Base-by-base conservation (phyloP, 768 basidiomycete genomes). In the Trichaptum fuscoviolaceum region DNA sequence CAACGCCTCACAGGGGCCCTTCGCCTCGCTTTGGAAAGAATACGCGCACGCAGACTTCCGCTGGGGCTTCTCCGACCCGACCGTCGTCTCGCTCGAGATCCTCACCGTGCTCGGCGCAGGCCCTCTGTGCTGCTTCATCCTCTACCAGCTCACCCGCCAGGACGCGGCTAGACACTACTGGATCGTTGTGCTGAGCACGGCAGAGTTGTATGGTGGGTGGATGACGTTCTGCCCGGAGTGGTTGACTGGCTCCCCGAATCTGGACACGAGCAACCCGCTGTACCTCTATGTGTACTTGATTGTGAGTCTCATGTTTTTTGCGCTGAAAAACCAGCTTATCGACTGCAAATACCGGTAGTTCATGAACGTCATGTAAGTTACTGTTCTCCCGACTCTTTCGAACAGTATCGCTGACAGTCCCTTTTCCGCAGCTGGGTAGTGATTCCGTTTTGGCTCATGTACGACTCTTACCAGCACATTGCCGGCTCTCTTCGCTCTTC, bases 161-260 rank as follows among this genome's bases (percentile, higher is more conserved):
- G 89, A 93, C 70, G 87, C 87, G 2, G 84, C 87, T 23, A 74
- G 79, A 66, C 79, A 81, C 64, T 90, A 89, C 73, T 95, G 93
- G 93, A 85, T 93, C 64, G 80, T 93, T 58, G 87, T 93, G 2
- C 73, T 92, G 60, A 84, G 87, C 71, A 92, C 89, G 1, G 90
- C 81, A 4, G 92, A 94, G 73, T 71, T 93, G 4, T 92, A 93
- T 66, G 91, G 92, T 71, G 88, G 88, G 86, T 91, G 61, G 57
- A 93, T 94, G 92, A 94, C 92, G 2, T 94, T 94, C 77, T 88
- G 87, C 72, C 92, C 92, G 0, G 92, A 93, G 76, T 93, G 91
- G 91, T 77, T 94, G 62, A 87, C 84, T 0, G 91, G 90, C 23
- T 90, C 85, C 71, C 85, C 87, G 0, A 90, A 83, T 73, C 76